Evolutionary conservation across 805 yeast species (phyloP).

Genomic region (Yamadazyma takamatsuzukensis): DNA sequence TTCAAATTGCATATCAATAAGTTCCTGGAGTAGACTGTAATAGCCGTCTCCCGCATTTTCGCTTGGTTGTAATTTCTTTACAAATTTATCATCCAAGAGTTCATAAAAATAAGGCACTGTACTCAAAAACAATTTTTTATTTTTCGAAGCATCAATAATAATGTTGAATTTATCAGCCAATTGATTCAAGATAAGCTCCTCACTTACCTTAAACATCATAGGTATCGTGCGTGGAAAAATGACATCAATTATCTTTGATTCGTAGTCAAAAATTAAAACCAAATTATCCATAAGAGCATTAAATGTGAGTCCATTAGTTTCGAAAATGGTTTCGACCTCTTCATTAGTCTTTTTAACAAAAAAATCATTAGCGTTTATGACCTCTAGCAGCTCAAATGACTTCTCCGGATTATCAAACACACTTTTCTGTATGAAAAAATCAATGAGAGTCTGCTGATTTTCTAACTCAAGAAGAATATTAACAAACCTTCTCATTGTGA

Average conservation of each 20-base stretch:
- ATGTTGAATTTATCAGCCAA: slow-evolving; percentile 29
- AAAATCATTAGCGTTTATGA: slow-evolving; percentile 20
- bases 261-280: slow-evolving; percentile 33
- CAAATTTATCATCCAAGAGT: slow-evolving; percentile 22
- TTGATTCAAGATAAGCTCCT: slow-evolving; percentile 41
- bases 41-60: slow-evolving; percentile 37
- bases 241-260: slow-evolving; percentile 35
- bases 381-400: slow-evolving; percentile 24
- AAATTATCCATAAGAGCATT: slow-evolving; percentile 24
- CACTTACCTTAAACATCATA: slow-evolving; percentile 46
- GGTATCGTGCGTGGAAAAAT: slow-evolving; percentile 45
- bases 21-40: slow-evolving; percentile 25
- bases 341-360: slow-evolving; percentile 11
- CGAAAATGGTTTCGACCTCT: slow-evolving; percentile 7
- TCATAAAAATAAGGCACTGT: slow-evolving; percentile 40
- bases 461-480: slow-evolving; percentile 30
- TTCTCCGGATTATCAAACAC: slow-evolving; percentile 28
- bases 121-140: slow-evolving; percentile 25
- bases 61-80: slow-evolving; percentile 23
- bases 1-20: slow-evolving; percentile 42
- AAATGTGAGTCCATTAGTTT: slow-evolving; percentile 12
- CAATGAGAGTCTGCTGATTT: slow-evolving; percentile 41
- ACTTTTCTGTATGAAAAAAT: slow-evolving; percentile 41
- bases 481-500: slow-evolving; percentile 32
- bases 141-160: slow-evolving; percentile 25